Evolutionary conservation across 495 filamentous ascomycete species (phyloP).

Genomic region (Daldinia caldariorum): DNA sequence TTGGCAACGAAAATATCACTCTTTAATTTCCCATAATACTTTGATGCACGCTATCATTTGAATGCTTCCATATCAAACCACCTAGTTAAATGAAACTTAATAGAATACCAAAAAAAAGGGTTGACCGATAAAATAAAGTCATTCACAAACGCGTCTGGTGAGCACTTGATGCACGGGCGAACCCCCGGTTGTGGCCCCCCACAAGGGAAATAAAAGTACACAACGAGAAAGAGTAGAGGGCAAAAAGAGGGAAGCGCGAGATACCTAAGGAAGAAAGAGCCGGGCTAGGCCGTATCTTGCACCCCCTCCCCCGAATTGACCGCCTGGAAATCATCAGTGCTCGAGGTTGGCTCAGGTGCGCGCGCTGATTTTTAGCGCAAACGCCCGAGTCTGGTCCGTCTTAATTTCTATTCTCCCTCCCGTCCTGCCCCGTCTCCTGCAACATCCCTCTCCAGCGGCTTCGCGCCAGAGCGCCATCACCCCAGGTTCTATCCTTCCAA

Average conservation of each 20-base stretch:
- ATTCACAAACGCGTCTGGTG: constrained; percentile 10
- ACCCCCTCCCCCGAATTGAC: constrained; percentile 44
- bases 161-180: constrained; percentile 22
- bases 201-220: constrained; percentile 34
- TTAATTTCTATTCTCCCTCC: constrained; percentile 43
- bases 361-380: constrained; percentile 46
- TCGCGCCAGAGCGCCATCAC: constrained; percentile 42
- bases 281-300: constrained; percentile 40
- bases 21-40: neutral
- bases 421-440: constrained; percentile 42
- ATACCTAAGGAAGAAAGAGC: constrained; percentile 32
- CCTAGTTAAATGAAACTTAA: neutral
- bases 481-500: constrained; percentile 20
- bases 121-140: neutral
- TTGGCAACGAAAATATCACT: neutral
- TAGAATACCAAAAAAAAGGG: neutral
- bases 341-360: constrained; percentile 41
- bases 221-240: constrained; percentile 7
- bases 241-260: constrained; percentile 10
- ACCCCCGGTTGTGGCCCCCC: constrained; percentile 35
- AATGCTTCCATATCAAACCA: neutral
- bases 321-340: constrained; percentile 45
- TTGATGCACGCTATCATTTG: neutral
- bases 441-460: constrained; percentile 41
- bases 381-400: constrained; percentile 46